These are phyloP conservation scores for Phytomonas francai DNA, from an alignment of 208 protist species.

Conservation along the genomic window DNA sequence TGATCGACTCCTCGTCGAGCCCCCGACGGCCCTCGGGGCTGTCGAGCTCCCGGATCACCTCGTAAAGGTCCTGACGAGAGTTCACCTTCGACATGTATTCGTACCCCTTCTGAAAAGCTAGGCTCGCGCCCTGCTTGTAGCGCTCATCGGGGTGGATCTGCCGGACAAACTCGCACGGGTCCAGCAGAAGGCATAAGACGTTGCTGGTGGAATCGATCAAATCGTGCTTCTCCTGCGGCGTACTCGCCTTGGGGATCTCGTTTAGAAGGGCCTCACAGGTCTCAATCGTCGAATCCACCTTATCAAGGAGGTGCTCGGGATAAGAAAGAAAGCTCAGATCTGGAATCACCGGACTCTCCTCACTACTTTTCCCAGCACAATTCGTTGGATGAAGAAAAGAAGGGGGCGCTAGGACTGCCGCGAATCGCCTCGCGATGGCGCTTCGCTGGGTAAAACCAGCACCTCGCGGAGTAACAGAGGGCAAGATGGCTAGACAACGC, in stretches of 20 bases:
- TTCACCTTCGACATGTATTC: constrained; percentile 91
- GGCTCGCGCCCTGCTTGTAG: constrained; percentile 68
- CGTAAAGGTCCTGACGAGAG: constrained; percentile 76
- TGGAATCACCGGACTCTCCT: constrained; percentile 42
- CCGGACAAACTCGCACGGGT: constrained; percentile 90
- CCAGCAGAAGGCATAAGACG: constrained; percentile 85
- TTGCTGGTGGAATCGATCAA: constrained; percentile 90
- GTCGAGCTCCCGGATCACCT: constrained; percentile 73
- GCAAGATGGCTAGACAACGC: not conserved
- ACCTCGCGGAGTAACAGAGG: too few relatives aligned
- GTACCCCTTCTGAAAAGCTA: constrained; percentile 82
- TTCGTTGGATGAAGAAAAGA: constrained; percentile 10
- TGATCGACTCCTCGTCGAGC: constrained; percentile 77
- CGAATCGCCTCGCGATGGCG: not conserved
- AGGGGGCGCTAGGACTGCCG: not conserved
- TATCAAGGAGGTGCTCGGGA: constrained; percentile 46
- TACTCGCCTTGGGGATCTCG: constrained; percentile 51
- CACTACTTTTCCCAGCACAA: constrained; percentile 1
- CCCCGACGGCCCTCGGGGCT: constrained; percentile 46
- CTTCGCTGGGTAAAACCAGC: not conserved
- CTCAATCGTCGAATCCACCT: constrained; percentile 66
- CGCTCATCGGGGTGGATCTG: constrained; percentile 82
- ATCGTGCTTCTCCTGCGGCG: constrained; percentile 81
- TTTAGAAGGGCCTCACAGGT: constrained; percentile 66
- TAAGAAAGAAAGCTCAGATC: constrained; percentile 68